These are phyloP conservation scores for Priceomyces castillae DNA, from an alignment of 805 yeast species.

Conservation along the genomic window DNA sequence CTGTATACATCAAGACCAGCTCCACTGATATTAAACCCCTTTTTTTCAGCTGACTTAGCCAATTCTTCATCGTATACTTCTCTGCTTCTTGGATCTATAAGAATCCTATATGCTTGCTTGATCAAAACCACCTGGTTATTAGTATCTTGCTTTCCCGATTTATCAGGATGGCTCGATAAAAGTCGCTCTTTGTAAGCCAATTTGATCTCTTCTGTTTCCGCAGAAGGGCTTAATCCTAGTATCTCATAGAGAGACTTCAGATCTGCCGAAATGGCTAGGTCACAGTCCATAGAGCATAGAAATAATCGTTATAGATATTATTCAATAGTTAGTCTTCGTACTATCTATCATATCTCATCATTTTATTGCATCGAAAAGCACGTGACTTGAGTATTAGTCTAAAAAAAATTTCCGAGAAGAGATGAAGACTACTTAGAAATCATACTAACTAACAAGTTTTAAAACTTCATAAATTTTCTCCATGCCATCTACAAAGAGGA, in stretches of 20 bases:
- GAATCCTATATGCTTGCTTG: conserved; percentile 60
- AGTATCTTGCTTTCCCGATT: conserved; percentile 21
- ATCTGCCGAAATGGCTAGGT: not conserved
- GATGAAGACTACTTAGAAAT: not conserved
- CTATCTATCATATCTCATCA: too few species aligned
- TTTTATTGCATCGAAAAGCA: not conserved
- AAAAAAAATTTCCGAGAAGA: not conserved
- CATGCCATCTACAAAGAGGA: not conserved
- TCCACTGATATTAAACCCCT: conserved; percentile 47
- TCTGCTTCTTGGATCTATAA: conserved; percentile 43
- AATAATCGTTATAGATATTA: too few species aligned
- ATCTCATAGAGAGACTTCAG: conserved; percentile 47
- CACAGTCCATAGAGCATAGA: not conserved
- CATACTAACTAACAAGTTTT: too few species aligned
- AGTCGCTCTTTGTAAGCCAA: conserved; percentile 62
- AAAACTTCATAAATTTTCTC: too few species aligned
- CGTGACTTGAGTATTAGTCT: not conserved
- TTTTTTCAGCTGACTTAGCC: conserved; percentile 26
- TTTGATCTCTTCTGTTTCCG: conserved; percentile 45
- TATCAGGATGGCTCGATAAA: conserved; percentile 78
- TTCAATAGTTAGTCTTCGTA: too few species aligned
- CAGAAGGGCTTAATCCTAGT: conserved; percentile 47
- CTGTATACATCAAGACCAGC: conserved; percentile 70
- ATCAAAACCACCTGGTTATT: conserved; percentile 29
- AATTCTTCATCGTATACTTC: conserved; percentile 53